These are phyloP conservation scores for Macadamia integrifolia DNA, from an alignment of 164 flowering plant genomes.

Conservation along the genomic window DNA sequence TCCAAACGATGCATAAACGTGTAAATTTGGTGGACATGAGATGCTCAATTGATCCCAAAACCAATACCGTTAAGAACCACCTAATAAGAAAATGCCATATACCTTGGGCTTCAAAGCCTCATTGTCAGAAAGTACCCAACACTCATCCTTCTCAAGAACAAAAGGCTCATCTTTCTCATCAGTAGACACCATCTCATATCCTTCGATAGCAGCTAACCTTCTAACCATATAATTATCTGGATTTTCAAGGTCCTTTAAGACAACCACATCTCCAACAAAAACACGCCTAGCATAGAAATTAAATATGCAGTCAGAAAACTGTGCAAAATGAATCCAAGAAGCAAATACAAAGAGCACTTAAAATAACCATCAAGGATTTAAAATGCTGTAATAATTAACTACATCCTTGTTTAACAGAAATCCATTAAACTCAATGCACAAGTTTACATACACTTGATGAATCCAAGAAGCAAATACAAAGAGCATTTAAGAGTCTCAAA, in stretches of 20 bases:
- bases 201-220: constrained; percentile 88
- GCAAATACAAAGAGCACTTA: not conserved
- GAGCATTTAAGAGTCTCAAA: not conserved
- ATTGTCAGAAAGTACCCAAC: constrained; percentile 96
- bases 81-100: constrained; percentile 10
- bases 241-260: constrained; percentile 73
- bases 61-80: not conserved
- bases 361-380: not conserved
- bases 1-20: too few species aligned
- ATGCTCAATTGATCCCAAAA: not conserved
- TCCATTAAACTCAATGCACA: too few species aligned
- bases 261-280: constrained; percentile 88
- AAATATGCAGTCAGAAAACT: too few species aligned
- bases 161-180: constrained; percentile 88
- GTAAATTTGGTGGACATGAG: not conserved
- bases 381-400: not conserved
- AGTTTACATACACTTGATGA: too few species aligned
- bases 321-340: too few species aligned
- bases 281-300: constrained; percentile 44
- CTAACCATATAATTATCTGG: constrained; percentile 57
- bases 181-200: constrained; percentile 82
- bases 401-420: not conserved
- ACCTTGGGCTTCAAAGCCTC: constrained; percentile 83
- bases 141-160: constrained; percentile 72
- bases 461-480: not conserved